Evolutionary conservation across 768 basidiomycete genomes (phyloP).

Genomic region (Lactarius sanguifluus): DNA sequence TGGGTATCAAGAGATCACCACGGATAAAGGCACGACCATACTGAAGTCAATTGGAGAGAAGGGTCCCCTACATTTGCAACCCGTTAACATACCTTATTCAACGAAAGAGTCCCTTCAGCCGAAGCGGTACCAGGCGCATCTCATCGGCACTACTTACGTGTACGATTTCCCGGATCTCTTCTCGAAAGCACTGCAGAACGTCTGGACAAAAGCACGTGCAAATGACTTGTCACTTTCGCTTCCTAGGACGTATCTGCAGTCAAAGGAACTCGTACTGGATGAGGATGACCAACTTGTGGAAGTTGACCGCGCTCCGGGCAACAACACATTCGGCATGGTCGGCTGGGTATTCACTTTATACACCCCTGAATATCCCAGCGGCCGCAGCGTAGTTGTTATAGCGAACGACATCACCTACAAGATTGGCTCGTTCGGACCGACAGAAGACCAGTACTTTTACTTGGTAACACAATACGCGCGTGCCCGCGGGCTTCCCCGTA

Average conservation of each 20-base stretch:
- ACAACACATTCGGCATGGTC: constrained; percentile 96
- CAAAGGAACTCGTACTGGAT: constrained; percentile 90
- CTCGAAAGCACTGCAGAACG: constrained; percentile 91
- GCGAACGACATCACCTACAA: constrained; percentile 99
- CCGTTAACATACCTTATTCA: constrained; percentile 89
- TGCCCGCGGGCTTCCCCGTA: constrained; percentile 81
- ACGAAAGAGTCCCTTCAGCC: constrained; percentile 99
- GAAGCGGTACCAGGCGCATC: constrained; percentile 97
- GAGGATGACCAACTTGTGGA: constrained; percentile 90
- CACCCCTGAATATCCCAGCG: constrained; percentile 90
- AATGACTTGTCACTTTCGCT: constrained; percentile 62
- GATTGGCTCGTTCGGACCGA: constrained; percentile 96
- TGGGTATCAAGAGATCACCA: constrained; percentile 96
- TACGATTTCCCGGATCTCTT: constrained; percentile 99
- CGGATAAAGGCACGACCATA: constrained; percentile 92
- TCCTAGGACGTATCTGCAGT: constrained; percentile 78
- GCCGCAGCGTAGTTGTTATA: constrained; percentile 84
- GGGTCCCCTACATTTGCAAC: constrained; percentile 94
- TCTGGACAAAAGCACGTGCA: constrained; percentile 77
- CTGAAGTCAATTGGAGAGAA: constrained; percentile 98
- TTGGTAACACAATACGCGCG: constrained; percentile 94
- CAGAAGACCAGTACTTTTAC: constrained; percentile 96
- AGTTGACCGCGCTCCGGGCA: constrained; percentile 89
- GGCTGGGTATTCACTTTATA: constrained; percentile 92
- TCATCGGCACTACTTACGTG: constrained; percentile 97